Evolutionary conservation across 2,329 filamentous ascomycete species (phyloP), one percentile per base, ranked within the genome.

Genomic region (Leptoxyphium fumago): DNA sequence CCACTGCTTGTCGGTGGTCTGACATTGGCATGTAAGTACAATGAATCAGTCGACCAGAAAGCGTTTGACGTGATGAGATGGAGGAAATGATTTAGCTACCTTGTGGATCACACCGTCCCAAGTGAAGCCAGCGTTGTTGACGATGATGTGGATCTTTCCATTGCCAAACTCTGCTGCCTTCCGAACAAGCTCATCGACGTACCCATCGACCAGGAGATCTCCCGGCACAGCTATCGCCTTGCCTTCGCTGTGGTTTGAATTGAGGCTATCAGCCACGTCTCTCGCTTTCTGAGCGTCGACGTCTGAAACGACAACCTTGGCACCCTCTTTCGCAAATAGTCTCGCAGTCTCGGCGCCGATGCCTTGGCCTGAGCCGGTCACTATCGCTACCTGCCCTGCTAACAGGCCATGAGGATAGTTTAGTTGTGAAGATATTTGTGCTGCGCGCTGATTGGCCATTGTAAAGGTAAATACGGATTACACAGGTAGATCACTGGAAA

Each of bases 101-200:
- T 91, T 93, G 71, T 93, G 84, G 52, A 93, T 86, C 34, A 93
- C 85, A 6, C 82, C 87, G 62, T 94, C 87, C 84, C 86, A 94
- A 1, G 87, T 94, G 65, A 85, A 93, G 38, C 85, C 86, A 1
- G 86, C 87, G 61, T 94, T 94, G 65, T 94, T 93, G 47, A 94
- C 83, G 45, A 94, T 81, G 60, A 91, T 82, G 63, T 94, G 82
- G 49, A 94, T 87, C 70, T 93, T 93, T 57, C 85, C 86, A 50
- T 74, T 69, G 46, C 87, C 87, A 58, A 94, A 93, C 40, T 80
- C 80, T 1, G 84, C 86, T 0, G 85, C 74, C 57, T 78, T 76
- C 58, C 78, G 70, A 21, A 94, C 77, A n/a, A 94, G 74, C 9
- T 71, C 67, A 47, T 77, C 71, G 58, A 88, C 73, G 63, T 91